Evolutionary conservation across 176 grass and related monocot species (phyloP).

Genomic region (Rhynchospora pubera): DNA sequence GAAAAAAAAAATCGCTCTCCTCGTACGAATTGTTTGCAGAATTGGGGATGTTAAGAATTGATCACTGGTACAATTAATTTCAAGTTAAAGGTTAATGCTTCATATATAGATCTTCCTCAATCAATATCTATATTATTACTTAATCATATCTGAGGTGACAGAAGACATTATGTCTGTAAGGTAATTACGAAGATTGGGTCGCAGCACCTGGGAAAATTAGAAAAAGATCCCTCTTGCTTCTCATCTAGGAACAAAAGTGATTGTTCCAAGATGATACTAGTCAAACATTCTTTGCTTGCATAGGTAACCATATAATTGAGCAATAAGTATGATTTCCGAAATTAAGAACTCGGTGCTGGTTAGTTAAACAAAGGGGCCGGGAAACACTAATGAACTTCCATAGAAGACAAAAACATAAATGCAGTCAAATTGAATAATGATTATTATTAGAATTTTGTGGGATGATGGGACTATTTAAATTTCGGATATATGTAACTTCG

Average conservation of each 20-base stretch:
- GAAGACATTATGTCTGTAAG: not conserved
- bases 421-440: too few species aligned
- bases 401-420: too few species aligned
- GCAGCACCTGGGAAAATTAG: not conserved
- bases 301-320: not conserved
- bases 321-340: not conserved
- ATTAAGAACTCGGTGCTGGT: not conserved
- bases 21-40: not conserved
- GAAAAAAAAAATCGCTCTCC: too few species aligned
- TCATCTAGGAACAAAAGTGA: not conserved
- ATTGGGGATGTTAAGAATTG: not conserved
- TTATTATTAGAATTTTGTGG: too few species aligned
- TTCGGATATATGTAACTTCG: too few species aligned
- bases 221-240: not conserved
- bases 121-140: not conserved
- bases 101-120: not conserved
- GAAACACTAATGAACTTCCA: too few species aligned
- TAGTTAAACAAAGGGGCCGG: too few species aligned
- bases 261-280: not conserved
- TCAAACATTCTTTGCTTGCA: constrained; percentile 1
- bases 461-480: too few species aligned
- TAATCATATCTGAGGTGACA: not conserved
- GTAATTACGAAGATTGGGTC: not conserved
- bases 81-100: not conserved
- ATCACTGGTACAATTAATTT: not conserved